Percentiles rank a stretch among this genome's conserved stretches.
Evolutionary conservation across 805 yeast genomes (phyloP).

Genomic region (Nakazawaea anatomiae): DNA sequence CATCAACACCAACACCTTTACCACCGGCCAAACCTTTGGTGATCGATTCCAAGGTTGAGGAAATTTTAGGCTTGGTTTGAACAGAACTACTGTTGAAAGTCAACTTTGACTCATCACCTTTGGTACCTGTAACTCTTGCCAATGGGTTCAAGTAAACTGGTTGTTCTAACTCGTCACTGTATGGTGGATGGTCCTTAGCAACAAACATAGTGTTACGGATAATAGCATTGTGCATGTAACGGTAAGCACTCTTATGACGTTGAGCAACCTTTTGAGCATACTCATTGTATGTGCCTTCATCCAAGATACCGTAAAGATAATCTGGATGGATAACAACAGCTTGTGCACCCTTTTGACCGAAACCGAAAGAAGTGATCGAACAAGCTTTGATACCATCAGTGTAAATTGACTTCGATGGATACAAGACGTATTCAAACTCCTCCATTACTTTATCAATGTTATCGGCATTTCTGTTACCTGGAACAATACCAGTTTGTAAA

Average conservation of each 20-base stretch:
- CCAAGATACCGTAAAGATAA: slow-evolving; percentile 82
- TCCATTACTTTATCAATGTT: slow-evolving; percentile 82
- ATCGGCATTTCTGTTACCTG: slow-evolving; percentile 99
- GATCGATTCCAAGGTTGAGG: slow-evolving; percentile 47
- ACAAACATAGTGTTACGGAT: slow-evolving; percentile 86
- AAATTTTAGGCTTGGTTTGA: slow-evolving; percentile 42
- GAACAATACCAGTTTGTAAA: slow-evolving; percentile 87
- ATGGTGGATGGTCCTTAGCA: slow-evolving; percentile 92
- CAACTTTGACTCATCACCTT: slow-evolving; percentile 30
- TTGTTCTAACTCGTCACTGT: slow-evolving; percentile 81
- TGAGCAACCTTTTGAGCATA: slow-evolving; percentile 66
- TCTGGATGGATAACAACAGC: slow-evolving; percentile 90
- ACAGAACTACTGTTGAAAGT: slow-evolving; percentile 44
- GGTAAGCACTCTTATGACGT: slow-evolving; percentile 86
- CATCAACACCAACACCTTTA: slow-evolving; percentile 93
- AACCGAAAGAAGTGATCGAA: slow-evolving; percentile 95
- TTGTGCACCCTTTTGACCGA: slow-evolving; percentile 99
- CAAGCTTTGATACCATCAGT: slow-evolving; percentile 98
- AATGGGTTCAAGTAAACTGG: slow-evolving; percentile 93
- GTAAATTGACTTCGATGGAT: slow-evolving; percentile 88
- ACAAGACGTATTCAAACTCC: slow-evolving; percentile 81
- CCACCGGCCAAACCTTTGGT: slow-evolving; percentile 55
- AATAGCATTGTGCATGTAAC: slow-evolving; percentile 94
- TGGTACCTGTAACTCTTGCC: slow-evolving; percentile 54
- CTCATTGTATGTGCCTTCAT: slow-evolving; percentile 60